Base-by-base conservation (phyloP, 164 flowering plant genomes). In the Paratinospora sagittata region DNA sequence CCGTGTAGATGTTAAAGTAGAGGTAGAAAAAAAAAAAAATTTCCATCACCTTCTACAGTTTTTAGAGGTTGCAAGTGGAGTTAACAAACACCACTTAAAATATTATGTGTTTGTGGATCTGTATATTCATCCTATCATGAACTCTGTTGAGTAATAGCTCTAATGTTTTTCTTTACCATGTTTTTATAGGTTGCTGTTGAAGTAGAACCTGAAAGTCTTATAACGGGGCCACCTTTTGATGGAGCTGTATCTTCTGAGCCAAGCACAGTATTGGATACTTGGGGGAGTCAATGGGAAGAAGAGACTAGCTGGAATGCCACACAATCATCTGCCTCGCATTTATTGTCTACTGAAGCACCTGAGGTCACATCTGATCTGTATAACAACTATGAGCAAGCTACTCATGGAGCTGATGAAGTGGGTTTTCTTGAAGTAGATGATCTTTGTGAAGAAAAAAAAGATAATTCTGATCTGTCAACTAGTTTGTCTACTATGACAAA, bases 351-450 rank as follows among this genome's bases (percentile, higher is more conserved):
- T 27, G 91, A 85, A 65, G 74, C 71, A 33, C 63, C 80, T 58
- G 92, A 88, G 68, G 79, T 85, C 30, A 75, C 87, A 68, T 84
- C 85, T 62, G 75, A 75, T 77, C 70, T 76, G 27, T 30, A 30
- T 30, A 63, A 74, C 26, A 62, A 30, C 49, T 52, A 69, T 34
- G 78, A 71, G 23, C 71, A 39, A 62, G 71, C 67, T 57, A 61
- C 57, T 41, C 63, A 19, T 8, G 21, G 66, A 26, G 6, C 12
- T 24, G 93, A 83, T 45, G 92, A 66, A 19, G 78, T 81, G 41
- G 89, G 85, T 77, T 95, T 86, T 77, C 70, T 93, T 65, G 97
- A 96, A 78, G 80, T 91, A 55, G 75, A 87, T 78, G 99, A 96
- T 83, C 91, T 96, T 55, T 19, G 61, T 17, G n/a, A n/a, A 55